Conservation (phyloP, 805 yeast species). For the Nematodospora valgi region DNA sequence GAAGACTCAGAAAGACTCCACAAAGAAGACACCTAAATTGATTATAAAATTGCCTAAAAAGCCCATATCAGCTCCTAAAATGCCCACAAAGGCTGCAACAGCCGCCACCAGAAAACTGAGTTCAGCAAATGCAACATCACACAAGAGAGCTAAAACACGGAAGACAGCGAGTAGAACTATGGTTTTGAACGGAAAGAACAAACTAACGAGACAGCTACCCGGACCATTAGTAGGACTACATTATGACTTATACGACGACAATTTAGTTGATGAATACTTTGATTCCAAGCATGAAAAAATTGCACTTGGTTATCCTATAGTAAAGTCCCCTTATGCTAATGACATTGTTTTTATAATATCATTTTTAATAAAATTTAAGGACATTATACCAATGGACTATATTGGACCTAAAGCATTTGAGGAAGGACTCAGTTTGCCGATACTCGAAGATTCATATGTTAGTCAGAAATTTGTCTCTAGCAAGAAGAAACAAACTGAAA, state of each 20-base stretch:
- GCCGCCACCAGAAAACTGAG: background rate
- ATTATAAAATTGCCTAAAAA: slow-evolving; percentile 5
- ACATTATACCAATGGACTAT: slow-evolving; percentile 17
- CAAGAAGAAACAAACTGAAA: slow-evolving; percentile 3
- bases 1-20: background rate
- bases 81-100: background rate
- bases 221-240: slow-evolving; percentile 36
- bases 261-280: slow-evolving; percentile 17
- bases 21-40: slow-evolving; percentile 6
- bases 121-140: slow-evolving; percentile 1
- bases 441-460: slow-evolving; percentile 1
- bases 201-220: slow-evolving; percentile 32
- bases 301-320: slow-evolving; percentile 34
- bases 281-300: slow-evolving; percentile 19
- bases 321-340: slow-evolving; percentile 23
- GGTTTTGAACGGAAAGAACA: slow-evolving; percentile 24
- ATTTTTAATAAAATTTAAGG: slow-evolving; percentile 29
- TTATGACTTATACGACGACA: slow-evolving; percentile 38
- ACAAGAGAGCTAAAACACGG: background rate
- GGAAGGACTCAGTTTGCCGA: slow-evolving; percentile 27
- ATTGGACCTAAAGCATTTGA: slow-evolving; percentile 39
- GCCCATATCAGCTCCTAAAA: background rate
- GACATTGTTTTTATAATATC: slow-evolving; percentile 33
- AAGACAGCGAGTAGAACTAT: slow-evolving; percentile 25
- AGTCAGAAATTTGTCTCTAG: background rate